Conservation (phyloP, 441 rosid species). For the Sinapis alba region DNA sequence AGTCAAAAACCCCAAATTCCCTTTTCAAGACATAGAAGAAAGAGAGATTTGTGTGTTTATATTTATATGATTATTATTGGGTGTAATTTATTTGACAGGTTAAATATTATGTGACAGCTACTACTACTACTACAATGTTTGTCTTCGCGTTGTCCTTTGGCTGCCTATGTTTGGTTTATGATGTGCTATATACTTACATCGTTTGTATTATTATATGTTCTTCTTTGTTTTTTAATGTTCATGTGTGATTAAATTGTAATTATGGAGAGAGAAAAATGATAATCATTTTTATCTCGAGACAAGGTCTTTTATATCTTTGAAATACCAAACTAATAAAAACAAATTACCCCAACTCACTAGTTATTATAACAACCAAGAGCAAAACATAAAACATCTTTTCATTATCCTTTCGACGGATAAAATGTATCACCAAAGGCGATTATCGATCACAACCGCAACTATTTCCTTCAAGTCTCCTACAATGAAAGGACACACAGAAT, state of each 20-base stretch:
- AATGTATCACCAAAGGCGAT: slow-evolving; percentile 61
- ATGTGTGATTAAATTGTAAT: not conserved
- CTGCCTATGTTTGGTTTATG: slow-evolving; percentile 19
- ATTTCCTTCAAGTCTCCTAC: slow-evolving; percentile 83
- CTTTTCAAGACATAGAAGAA: slow-evolving; percentile 19
- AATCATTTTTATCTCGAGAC: not conserved
- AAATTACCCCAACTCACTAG: not conserved
- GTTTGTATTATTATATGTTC: slow-evolving; percentile 8
- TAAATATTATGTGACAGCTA: slow-evolving; percentile 2
- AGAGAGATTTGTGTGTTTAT: slow-evolving; percentile 26
- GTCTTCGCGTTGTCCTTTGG: slow-evolving; percentile 14
- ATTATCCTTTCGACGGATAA: not conserved
- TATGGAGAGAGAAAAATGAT: not conserved
- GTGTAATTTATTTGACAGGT: slow-evolving; percentile 38
- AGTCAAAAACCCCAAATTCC: slow-evolving; percentile 14
- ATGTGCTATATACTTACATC: slow-evolving; percentile 18
- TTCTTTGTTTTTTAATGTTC: not conserved
- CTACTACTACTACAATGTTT: not conserved
- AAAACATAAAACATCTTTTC: not conserved
- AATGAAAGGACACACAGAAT: not conserved
- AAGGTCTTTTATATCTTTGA: not conserved
- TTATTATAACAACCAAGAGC: not conserved
- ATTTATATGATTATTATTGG: slow-evolving; percentile 23
- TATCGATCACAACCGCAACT: slow-evolving; percentile 67
- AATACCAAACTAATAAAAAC: not conserved